Evolutionary conservation across 208 protist genomes (phyloP).

Genomic region (Acanthamoeba triangularis): DNA sequence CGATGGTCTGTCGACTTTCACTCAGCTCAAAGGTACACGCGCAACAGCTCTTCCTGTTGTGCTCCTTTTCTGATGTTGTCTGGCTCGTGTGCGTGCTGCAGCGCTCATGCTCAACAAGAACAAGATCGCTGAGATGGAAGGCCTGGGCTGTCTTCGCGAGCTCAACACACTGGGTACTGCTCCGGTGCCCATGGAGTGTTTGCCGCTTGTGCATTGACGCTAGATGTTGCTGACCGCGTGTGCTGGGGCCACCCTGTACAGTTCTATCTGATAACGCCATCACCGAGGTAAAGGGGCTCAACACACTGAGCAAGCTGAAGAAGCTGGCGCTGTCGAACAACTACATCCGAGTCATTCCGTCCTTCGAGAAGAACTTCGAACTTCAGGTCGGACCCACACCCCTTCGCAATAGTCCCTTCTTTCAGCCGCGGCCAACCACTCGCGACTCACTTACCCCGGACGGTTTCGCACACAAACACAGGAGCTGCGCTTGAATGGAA

Average conservation of each 20-base stretch:
- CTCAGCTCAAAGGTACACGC: constrained; percentile 66
- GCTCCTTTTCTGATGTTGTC: background rate
- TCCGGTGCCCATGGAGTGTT: background rate
- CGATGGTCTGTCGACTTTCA: constrained; percentile 59
- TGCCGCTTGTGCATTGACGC: background rate
- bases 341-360: constrained; percentile 76
- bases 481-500: constrained; percentile 85
- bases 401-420: background rate
- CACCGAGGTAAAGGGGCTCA: constrained; percentile 74
- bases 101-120: constrained; percentile 85
- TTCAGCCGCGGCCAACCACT: background rate
- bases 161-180: constrained; percentile 76
- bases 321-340: constrained; percentile 85
- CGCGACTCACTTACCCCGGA: background rate
- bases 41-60: background rate
- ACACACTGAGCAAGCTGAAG: constrained; percentile 76
- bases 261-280: constrained; percentile 85
- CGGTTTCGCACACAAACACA: background rate
- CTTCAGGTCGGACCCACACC: constrained; percentile 35
- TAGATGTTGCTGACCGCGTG: background rate
- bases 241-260: background rate
- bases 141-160: constrained; percentile 17
- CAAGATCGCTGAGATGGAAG: constrained; percentile 69
- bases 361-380: constrained; percentile 76
- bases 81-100: background rate